These are phyloP conservation scores for Alternaria novae-zelandiae DNA, from an alignment of 2,329 filamentous ascomycete species.

Conservation along the genomic window DNA sequence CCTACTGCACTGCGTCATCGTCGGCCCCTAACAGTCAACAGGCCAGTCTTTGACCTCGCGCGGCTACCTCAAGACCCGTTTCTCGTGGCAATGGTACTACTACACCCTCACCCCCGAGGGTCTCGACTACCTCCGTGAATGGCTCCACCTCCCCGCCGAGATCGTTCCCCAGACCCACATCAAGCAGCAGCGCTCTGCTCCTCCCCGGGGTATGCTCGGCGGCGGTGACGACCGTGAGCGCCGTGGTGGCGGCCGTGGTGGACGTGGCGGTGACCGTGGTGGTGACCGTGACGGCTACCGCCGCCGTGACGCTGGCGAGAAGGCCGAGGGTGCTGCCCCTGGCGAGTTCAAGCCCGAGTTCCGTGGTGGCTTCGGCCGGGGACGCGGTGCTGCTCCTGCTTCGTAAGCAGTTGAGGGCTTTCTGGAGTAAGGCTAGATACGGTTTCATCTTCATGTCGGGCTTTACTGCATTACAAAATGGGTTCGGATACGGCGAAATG, in stretches of 20 bases:
- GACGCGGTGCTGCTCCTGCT: constrained; percentile 47
- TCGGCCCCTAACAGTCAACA: constrained; percentile 23
- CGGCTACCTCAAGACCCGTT: constrained; percentile 99
- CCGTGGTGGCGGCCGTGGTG: constrained; percentile 72
- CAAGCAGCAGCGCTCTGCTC: constrained; percentile 99
- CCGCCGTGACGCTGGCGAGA: constrained; percentile 74
- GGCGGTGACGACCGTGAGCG: constrained; percentile 75
- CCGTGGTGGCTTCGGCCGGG: constrained; percentile 52
- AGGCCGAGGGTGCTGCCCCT: constrained; percentile 48
- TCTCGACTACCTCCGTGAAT: constrained; percentile 99
- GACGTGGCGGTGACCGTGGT: constrained; percentile 65
- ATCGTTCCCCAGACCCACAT: constrained; percentile 99
- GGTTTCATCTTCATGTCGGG: constrained; percentile 33
- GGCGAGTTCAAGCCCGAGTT: constrained; percentile 54
- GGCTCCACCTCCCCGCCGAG: constrained; percentile 99
- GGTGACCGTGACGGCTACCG: constrained; percentile 84
- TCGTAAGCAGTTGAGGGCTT: constrained; percentile 39
- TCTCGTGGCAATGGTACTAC: constrained; percentile 83
- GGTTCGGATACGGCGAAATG: constrained; percentile 47
- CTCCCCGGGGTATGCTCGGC: constrained; percentile 97
- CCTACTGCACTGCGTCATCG: background rate
- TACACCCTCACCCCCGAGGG: constrained; percentile 99
- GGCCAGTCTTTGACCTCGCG: constrained; percentile 95
- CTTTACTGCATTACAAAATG: constrained; percentile 45
- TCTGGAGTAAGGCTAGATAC: constrained; percentile 28